Base-by-base conservation (phyloP, 2,329 filamentous ascomycete species). In the Talaromyces sp. region DNA sequence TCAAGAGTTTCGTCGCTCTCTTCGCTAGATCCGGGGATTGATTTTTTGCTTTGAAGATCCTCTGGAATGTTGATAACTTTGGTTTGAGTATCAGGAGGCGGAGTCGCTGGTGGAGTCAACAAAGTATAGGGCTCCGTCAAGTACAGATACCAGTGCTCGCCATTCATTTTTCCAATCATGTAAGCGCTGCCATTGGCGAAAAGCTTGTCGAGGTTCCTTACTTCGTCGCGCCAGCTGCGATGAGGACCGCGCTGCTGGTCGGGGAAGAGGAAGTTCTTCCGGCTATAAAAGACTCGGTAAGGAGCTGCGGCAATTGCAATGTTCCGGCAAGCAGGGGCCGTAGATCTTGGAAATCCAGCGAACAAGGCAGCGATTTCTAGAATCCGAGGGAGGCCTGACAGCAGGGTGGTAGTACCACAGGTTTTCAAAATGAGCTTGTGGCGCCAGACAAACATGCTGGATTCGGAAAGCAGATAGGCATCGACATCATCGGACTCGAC, bases 111-210 rank as follows among this genome's bases (percentile, higher is more conserved):
- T 5, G 93, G 92, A 0, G 93, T 96, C 66, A 96, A 81, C 59
- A 85, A 81, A 55, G 85, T 88, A 73, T 89, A 88, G 19, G 95
- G 93, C 57, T 91, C 91, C 13, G 95, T 98, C 70, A 98, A 88
- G 80, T 99, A 99, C 60, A 99, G 82, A 75, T 98, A 98, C 95
- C 95, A 99, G 71, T 99, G 95, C 76, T 99, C 95, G 62, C 95
- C 93, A 69, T 99, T 99, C 93, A 98, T 98, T 80, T 97, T 98
- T 72, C 95, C 95, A 67, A 99, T 96, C 93, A 98, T 96, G 77
- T 99, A 99, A 57, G 95, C 95, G 76, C 93, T 98, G 60, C 95
- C 95, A 61, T 91, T 89, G 64, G 90, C 83, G 74, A 99, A 97
- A 77, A 93, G 91, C 73, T 90, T 89, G 78, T 99, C 95, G 65